phyloP scores from a whole-genome alignment of 257 asterid genomes.

The Capsicum pubescens region DNA sequence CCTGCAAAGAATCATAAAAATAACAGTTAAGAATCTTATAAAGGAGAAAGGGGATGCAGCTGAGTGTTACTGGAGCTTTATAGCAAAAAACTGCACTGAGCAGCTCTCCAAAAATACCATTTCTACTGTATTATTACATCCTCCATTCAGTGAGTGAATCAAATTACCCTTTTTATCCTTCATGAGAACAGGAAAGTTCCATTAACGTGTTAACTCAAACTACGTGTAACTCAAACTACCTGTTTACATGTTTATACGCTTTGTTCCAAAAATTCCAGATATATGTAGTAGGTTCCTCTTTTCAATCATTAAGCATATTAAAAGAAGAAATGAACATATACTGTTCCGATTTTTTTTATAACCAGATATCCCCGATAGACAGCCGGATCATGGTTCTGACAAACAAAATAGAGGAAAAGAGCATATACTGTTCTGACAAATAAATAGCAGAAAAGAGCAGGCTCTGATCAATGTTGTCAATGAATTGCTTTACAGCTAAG shows the following conservation, averaged over 20 bases:
- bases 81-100: neutral
- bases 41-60: neutral
- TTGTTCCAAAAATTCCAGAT: neutral
- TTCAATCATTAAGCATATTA: neutral
- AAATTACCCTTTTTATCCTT: neutral
- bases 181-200: neutral
- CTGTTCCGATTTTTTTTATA: neutral
- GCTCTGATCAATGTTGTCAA: neutral
- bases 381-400: neutral
- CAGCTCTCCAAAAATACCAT: neutral
- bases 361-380: neutral
- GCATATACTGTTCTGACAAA: conserved; percentile 19
- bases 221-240: neutral
- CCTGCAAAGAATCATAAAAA: conserved; percentile 54
- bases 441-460: neutral
- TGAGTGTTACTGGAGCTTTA: conserved; percentile 3
- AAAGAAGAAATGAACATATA: neutral
- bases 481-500: conserved; percentile 5
- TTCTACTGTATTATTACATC: neutral
- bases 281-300: neutral
- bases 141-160: conserved; percentile 5
- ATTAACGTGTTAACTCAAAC: neutral
- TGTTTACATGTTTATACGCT: neutral
- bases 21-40: neutral
- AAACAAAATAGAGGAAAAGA: neutral